Evolutionary conservation across 352 stramenopile species (phyloP), one percentile per base, ranked within the genome.

Genomic region (Globisporangium paroecandrum): DNA sequence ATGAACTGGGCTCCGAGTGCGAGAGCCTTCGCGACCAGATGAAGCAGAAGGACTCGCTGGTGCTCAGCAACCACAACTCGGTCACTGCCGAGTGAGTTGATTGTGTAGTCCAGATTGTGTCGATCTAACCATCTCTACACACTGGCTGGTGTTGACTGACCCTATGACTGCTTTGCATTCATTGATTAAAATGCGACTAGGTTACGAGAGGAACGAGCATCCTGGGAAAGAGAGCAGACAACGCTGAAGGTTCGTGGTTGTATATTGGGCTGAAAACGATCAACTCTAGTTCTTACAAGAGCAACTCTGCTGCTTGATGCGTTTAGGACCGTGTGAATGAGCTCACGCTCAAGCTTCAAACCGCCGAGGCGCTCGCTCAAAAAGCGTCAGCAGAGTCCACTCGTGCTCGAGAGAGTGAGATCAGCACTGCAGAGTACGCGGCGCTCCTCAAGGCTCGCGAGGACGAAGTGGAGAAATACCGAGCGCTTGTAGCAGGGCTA

Each of bases 31-130:
- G 82, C 29, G 85, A 90, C 1, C 84, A 94, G 58, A 57, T 93
- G 10, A 89, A 89, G 63, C 86, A 93, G 67, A 92, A 91, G 53
- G 86, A 91, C 13, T 55, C 75, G 10, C 72, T 90, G n/a, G 71
- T 90, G 27, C 68, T 86, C 32, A 83, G 67, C 58, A 91, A 75
- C 51, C 86, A 94, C 68, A 85, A 81, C 62, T 66, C 79, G 5
- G 59, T 87, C 34, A 77, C 76, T 1, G 64, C 71, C 56, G 91
- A 89, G 84, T 91, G 68, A 29, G 71, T 38, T 41, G 10, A 59
- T 41, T 54, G 3, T 20, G 2, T 32, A 32, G 27, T 4, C 3
- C 2, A 32, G 27, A 32, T 32, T 32, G 27, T 32, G 27, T 32
- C 27, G 27, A 32, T 4, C 27, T 4, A 32, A 7, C 27, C 27